Conservation (phyloP, 106 monocot species). For the Acorus gramineus region DNA sequence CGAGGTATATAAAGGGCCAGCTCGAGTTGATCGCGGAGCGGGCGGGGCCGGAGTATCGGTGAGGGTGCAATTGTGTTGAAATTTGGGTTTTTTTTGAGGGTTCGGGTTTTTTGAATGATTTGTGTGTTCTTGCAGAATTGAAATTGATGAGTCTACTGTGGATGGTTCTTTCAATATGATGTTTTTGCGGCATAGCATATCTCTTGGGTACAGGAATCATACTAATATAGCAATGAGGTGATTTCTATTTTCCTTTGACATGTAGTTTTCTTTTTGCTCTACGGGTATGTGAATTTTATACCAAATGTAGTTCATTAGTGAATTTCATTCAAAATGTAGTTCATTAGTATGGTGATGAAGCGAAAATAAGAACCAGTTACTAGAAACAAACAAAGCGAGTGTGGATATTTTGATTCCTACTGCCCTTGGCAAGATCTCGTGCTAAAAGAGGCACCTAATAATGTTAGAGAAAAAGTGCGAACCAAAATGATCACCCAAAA, state of each 20-base stretch:
- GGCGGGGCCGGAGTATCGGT: conserved; percentile 71
- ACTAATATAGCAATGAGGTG: conserved; percentile 87
- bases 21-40: conserved; percentile 43
- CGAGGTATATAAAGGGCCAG: conserved; percentile 64
- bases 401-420: too few species aligned
- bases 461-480: too few species aligned
- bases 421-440: too few species aligned
- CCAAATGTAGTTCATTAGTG: too few species aligned
- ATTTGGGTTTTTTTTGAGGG: background rate
- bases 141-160: conserved; percentile 72
- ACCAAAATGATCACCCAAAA: too few species aligned
- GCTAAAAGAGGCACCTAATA: too few species aligned
- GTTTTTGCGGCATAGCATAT: conserved; percentile 80
- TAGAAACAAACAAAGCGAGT: too few species aligned
- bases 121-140: conserved; percentile 47
- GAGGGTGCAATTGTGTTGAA: background rate
- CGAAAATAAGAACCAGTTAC: too few species aligned
- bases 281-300: too few species aligned
- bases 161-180: conserved; percentile 87
- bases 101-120: background rate
- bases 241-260: background rate
- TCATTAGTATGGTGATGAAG: too few species aligned
- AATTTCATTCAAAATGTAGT: too few species aligned
- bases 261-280: background rate
- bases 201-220: conserved; percentile 79